Conservation (phyloP, 177 flowering plant species). For the Vitis hybrid region DNA sequence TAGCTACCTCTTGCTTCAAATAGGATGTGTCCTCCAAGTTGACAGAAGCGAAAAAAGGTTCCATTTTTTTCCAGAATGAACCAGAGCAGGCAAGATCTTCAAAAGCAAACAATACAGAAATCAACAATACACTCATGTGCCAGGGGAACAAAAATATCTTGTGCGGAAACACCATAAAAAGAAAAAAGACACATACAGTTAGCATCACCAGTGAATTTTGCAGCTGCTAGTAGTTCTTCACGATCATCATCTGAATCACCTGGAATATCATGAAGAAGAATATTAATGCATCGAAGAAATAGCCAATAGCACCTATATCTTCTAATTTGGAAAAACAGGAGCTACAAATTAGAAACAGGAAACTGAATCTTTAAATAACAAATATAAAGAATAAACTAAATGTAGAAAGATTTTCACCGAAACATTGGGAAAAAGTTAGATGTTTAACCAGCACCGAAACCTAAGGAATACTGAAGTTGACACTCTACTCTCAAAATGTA, state of each 20-base stretch:
- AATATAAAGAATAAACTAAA: too few species aligned
- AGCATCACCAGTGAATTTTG: constrained; percentile 35
- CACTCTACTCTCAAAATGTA: background rate
- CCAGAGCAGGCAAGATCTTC: constrained; percentile 54
- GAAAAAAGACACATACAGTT: constrained; percentile 30
- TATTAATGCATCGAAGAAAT: background rate
- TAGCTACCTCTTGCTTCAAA: constrained; percentile 58
- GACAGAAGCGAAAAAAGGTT: constrained; percentile 44
- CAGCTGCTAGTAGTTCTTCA: constrained; percentile 45
- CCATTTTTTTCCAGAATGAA: constrained; percentile 74
- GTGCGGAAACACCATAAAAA: background rate
- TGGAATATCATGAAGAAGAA: constrained; percentile 12
- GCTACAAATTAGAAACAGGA: too few species aligned
- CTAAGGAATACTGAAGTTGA: background rate
- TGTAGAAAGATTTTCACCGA: background rate
- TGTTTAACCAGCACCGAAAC: background rate
- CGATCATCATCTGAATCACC: constrained; percentile 51
- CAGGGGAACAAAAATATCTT: background rate
- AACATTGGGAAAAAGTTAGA: background rate
- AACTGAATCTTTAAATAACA: too few species aligned
- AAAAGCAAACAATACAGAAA: constrained; percentile 11
- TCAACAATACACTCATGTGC: background rate
- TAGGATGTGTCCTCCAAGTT: constrained; percentile 40
- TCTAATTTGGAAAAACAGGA: too few species aligned
- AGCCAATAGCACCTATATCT: too few species aligned